Conservation (phyloP, 2,329 filamentous ascomycete genomes). For the Ophiosphaerella korrae region DNA sequence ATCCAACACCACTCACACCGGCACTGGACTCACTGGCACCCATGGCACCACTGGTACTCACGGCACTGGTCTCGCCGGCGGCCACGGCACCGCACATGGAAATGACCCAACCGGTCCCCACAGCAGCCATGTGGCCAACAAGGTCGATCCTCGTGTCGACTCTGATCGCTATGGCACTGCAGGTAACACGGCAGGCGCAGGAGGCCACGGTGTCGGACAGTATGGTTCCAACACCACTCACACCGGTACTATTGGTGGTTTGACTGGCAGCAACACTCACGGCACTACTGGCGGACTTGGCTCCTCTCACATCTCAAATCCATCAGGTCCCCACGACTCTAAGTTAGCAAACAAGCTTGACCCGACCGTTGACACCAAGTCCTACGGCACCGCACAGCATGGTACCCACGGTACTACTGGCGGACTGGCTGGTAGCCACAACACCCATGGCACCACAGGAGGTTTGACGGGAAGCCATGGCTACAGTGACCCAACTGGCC, state of each 20-base stretch:
- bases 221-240: constrained; percentile 9
- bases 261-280: constrained; percentile 10
- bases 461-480: not conserved
- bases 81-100: not conserved
- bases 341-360: constrained; percentile 22
- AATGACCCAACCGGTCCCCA: constrained; percentile 22
- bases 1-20: constrained; percentile 6
- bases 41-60: constrained; percentile 15
- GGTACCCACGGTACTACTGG: constrained; percentile 9
- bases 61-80: constrained; percentile 9
- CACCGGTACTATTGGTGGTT: constrained; percentile 14
- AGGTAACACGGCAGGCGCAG: no score
- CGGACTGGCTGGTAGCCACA: constrained; percentile 8
- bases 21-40: constrained; percentile 9
- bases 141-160: no score
- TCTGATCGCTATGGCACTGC: no score
- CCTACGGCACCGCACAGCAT: constrained; percentile 15
- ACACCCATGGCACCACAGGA: constrained; percentile 2
- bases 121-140: no score
- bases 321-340: constrained; percentile 24
- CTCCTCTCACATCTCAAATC: constrained; percentile 13
- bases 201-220: no score
- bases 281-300: constrained; percentile 16
- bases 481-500: constrained; percentile 33
- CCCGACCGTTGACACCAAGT: constrained; percentile 33